Evolutionary conservation across 345 rosid genomes (phyloP).

Genomic region (Cardamine chenopodiifolia): DNA sequence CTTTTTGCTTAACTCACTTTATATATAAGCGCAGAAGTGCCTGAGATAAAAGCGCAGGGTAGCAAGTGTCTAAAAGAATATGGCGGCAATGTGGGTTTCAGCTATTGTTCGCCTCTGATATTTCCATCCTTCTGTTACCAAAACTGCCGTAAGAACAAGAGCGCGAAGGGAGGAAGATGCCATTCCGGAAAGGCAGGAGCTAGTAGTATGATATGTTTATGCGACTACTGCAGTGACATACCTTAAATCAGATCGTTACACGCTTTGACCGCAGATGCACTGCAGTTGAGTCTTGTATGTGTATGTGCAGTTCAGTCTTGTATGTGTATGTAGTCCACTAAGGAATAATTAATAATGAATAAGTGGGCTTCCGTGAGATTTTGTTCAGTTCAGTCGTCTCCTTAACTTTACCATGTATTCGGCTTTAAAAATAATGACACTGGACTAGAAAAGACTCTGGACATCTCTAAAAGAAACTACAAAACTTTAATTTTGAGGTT

Average conservation of each 20-base stretch:
- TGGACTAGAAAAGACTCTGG: background rate
- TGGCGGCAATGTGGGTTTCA: conserved; percentile 35
- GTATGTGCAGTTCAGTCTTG: background rate
- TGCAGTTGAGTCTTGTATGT: background rate
- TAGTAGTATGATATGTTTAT: conserved; percentile 16
- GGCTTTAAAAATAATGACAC: background rate
- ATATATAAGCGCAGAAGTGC: conserved; percentile 19
- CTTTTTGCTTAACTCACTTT: background rate
- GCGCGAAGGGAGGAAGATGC: conserved; percentile 31
- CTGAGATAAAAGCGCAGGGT: conserved; percentile 33
- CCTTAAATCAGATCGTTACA: conserved; percentile 15
- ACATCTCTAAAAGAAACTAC: background rate
- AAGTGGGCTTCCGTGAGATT: background rate
- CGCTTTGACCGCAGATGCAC: background rate
- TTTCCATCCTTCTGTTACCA: conserved; percentile 20
- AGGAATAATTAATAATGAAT: background rate
- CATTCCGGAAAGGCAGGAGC: background rate
- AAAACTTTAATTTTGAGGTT: background rate
- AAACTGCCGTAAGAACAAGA: conserved; percentile 24
- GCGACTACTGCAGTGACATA: conserved; percentile 8
- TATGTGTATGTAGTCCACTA: background rate
- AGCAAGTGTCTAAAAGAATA: conserved; percentile 30
- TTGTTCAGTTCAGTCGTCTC: background rate
- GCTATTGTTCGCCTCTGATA: conserved; percentile 35
- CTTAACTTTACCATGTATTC: background rate